These are phyloP conservation scores for Gomphus bonarii DNA, from an alignment of 1,284 basidiomycete species.

Conservation along the genomic window DNA sequence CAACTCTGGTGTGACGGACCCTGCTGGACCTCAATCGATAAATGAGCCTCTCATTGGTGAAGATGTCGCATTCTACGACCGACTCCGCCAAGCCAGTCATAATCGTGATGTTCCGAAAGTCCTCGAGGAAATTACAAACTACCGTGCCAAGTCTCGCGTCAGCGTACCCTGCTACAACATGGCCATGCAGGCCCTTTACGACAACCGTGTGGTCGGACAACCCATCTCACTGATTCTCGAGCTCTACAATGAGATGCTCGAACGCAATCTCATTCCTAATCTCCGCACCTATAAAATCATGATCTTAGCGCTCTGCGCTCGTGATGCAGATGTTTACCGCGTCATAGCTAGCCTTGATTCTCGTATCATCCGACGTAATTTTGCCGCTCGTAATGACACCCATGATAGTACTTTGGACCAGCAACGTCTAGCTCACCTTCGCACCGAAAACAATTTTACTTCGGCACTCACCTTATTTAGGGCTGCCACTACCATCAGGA, in stretches of 20 bases:
- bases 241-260: constrained; percentile 70
- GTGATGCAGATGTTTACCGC: constrained; percentile 60
- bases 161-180: constrained; percentile 51
- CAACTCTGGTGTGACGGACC: constrained; percentile 3
- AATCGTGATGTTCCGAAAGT: constrained; percentile 12
- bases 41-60: background rate
- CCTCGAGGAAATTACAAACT: constrained; percentile 14
- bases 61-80: constrained; percentile 2
- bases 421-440: constrained; percentile 31
- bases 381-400: constrained; percentile 1
- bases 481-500: constrained; percentile 35
- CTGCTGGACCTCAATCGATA: constrained; percentile 14
- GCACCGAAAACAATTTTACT: constrained; percentile 59
- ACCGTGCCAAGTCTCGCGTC: background rate
- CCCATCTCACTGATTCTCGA: constrained; percentile 53
- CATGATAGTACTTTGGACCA: constrained; percentile 21
- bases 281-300: constrained; percentile 58
- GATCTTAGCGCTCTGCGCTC: constrained; percentile 58
- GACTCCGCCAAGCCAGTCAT: constrained; percentile 10
- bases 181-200: constrained; percentile 47
- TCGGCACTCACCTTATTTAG: constrained; percentile 69
- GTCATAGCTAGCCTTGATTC: constrained; percentile 35
- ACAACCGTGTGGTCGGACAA: constrained; percentile 39
- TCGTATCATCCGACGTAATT: constrained; percentile 20
- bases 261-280: constrained; percentile 58